These are phyloP conservation scores for Cryptococcus depauperatus DNA, from an alignment of 1,284 basidiomycete genomes.

Conservation along the genomic window DNA sequence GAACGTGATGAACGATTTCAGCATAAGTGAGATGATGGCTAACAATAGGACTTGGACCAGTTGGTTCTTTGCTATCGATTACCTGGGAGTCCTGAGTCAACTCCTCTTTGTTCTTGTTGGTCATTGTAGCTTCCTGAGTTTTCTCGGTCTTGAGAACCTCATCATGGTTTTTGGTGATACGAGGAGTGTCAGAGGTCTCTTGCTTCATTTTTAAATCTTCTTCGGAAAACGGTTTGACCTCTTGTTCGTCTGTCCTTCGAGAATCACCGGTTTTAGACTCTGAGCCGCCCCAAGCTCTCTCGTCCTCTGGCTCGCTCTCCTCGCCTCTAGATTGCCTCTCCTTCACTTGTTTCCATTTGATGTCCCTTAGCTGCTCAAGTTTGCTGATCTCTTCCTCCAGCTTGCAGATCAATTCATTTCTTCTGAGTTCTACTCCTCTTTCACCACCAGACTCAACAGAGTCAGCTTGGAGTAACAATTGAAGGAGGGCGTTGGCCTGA, in stretches of 20 bases:
- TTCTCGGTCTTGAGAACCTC: too few relatives aligned
- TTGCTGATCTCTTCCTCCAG: conserved; percentile 58
- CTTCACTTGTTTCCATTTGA: conserved; percentile 35
- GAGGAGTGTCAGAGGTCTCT: not conserved
- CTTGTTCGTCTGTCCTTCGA: not conserved
- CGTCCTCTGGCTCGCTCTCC: conserved; percentile 29
- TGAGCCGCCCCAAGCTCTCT: conserved; percentile 8
- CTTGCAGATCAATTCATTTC: conserved; percentile 54
- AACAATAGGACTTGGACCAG: too few relatives aligned
- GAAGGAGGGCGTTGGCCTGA: conserved; percentile 56
- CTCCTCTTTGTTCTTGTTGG: too few relatives aligned
- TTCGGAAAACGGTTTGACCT: conserved; percentile 12
- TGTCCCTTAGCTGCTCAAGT: conserved; percentile 48
- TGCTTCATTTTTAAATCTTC: not conserved
- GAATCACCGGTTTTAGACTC: conserved; percentile 8
- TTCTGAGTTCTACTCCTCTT: conserved; percentile 51
- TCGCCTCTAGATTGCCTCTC: conserved; percentile 27
- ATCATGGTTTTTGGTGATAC: not conserved
- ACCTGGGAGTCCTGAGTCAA: too few relatives aligned
- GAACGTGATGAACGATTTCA: too few relatives aligned
- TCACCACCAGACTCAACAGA: conserved; percentile 59
- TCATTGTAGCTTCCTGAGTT: too few relatives aligned
- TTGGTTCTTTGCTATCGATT: too few relatives aligned
- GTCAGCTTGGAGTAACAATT: conserved; percentile 58
- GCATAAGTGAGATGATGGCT: too few relatives aligned